Evolutionary conservation across 805 yeast genomes (phyloP).

Genomic region (Yamadazyma laniorum): DNA sequence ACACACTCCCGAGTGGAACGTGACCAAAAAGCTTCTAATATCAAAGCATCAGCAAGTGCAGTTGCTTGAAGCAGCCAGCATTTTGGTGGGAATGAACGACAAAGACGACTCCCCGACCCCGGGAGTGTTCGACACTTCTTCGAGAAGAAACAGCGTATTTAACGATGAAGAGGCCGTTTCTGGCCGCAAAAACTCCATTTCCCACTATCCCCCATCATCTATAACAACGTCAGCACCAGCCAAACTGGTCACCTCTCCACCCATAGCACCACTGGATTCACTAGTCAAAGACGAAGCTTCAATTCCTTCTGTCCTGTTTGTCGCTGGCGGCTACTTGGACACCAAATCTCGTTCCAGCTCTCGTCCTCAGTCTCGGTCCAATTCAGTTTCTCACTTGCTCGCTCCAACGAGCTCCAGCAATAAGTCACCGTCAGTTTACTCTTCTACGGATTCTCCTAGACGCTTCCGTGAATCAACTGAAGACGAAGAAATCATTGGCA

Average conservation of each 20-base stretch:
- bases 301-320: constrained; percentile 5
- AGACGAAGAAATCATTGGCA: constrained; percentile 36
- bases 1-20: constrained; percentile 92
- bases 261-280: background rate
- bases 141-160: constrained; percentile 14
- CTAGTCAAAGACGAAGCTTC: background rate
- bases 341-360: background rate
- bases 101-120: constrained; percentile 1
- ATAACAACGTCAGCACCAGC: no score
- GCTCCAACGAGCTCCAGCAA: no score
- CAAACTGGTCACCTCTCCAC: background rate
- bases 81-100: constrained; percentile 62
- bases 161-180: constrained; percentile 11
- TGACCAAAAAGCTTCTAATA: constrained; percentile 74
- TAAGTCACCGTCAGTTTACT: no score
- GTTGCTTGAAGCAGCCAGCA: constrained; percentile 73
- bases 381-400: background rate
- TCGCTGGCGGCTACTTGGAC: constrained; percentile 34
- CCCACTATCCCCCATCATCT: constrained; percentile 36
- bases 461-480: no score
- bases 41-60: constrained; percentile 90
- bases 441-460: no score
- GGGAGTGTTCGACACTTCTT: background rate
- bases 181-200: constrained; percentile 40
- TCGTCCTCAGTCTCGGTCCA: background rate